These are phyloP conservation scores for Vigna reflexopilosa DNA, from an alignment of 306 rosid species.

Conservation along the genomic window DNA sequence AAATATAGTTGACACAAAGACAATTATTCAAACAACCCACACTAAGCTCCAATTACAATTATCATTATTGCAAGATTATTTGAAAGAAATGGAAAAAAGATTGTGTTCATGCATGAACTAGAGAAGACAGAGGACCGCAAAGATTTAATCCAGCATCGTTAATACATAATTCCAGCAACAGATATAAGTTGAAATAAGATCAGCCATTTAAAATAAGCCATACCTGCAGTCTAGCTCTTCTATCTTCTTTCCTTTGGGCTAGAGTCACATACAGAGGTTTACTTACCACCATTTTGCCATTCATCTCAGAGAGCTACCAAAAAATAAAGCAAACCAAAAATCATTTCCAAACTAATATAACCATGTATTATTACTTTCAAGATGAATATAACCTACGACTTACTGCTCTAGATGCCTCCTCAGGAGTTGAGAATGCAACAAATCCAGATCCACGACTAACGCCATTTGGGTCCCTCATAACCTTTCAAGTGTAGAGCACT, in stretches of 20 bases:
- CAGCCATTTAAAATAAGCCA: slow-evolving; percentile 25
- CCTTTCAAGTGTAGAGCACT: slow-evolving; percentile 57
- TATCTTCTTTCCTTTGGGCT: slow-evolving; percentile 96
- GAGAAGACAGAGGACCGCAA: slow-evolving; percentile 10
- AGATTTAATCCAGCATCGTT: slow-evolving; percentile 2
- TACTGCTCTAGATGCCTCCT: slow-evolving; percentile 98
- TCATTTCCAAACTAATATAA: neutral
- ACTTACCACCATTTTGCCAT: slow-evolving; percentile 88
- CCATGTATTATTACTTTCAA: neutral
- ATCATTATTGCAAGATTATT: neutral
- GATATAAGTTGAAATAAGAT: neutral
- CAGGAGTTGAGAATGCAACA: slow-evolving; percentile 95
- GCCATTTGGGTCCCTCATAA: slow-evolving; percentile 97
- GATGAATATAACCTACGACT: slow-evolving; percentile 44
- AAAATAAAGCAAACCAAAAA: neutral
- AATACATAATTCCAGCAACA: neutral
- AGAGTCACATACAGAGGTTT: slow-evolving; percentile 98
- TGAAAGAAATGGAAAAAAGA: slow-evolving; percentile 1
- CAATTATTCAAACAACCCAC: slow-evolving; percentile 1
- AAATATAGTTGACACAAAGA: neutral
- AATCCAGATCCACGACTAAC: slow-evolving; percentile 94
- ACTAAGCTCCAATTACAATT: slow-evolving; percentile 18
- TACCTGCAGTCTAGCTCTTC: slow-evolving; percentile 99
- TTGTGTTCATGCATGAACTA: neutral
- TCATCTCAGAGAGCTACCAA: slow-evolving; percentile 87